Evolutionary conservation across 1,139 yeast species (phyloP), one percentile per base, ranked within the genome.

Genomic region (Candida freyschussii): DNA sequence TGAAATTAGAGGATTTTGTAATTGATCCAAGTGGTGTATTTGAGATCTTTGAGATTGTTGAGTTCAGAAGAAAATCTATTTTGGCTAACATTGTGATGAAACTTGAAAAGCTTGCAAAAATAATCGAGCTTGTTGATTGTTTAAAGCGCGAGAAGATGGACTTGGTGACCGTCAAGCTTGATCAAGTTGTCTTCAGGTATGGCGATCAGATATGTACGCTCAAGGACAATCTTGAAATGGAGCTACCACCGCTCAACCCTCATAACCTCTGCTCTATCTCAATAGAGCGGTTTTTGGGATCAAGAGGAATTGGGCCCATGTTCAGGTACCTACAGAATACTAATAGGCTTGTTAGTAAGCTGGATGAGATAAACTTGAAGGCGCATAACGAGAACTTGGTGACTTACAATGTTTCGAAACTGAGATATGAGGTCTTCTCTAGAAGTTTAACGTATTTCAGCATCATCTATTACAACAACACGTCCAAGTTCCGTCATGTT

Each of bases 181-280:
- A 48, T 21, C 46, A 49, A 19, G 43, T 49, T 20, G 41, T 44
- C 12, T 50, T 50, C 39, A 45, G 45, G 15, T 50, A 50, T 32
- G 49, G 45, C 4, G 41, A 38, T 17, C 42, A 44, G 17, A 26
- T 39, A 3, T 45, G 52, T 29, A 44, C 45, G 2, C 22, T 47
- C 26, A 45, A 40, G 22, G 47, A 43, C 14, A 38, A 39, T 22
- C 30, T 42, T 15, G 39, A 45, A 7, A 35, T 50, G 29, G 52
- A 48, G 20, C 21, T 50, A 13, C 50, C 48, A 8, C 29, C 35
- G 6, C 12, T 36, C 0, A 50, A 50, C 23, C 53, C 52, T 8
- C 55, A 50, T 26, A 43, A 41, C 13, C 15, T 47, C 5, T 48
- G 48, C 17, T 26, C 47, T 14, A 26, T 33, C 5, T 48, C 52